These are phyloP conservation scores for Talaromyces liani DNA, from an alignment of 495 filamentous ascomycete species.

Conservation along the genomic window DNA sequence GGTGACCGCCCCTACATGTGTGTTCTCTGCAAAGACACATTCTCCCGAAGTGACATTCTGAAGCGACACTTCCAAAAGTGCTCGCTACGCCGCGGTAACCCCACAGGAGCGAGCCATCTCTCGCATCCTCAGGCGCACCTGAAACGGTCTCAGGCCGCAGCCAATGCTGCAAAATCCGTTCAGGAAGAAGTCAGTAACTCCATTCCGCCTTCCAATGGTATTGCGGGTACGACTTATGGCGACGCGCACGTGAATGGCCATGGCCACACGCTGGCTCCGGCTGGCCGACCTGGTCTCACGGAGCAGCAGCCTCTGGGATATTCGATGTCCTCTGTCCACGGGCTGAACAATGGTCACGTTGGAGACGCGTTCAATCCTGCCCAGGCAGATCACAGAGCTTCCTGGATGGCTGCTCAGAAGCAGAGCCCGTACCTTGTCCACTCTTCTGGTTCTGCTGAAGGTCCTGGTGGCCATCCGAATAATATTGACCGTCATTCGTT, in stretches of 20 bases:
- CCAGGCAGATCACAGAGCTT: conserved; percentile 32
- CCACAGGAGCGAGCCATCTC: conserved; percentile 83
- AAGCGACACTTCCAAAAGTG: conserved; percentile 99
- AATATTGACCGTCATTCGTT: conserved; percentile 39
- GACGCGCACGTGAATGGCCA: conserved; percentile 40
- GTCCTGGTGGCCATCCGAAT: conserved; percentile 33
- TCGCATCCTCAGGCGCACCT: conserved; percentile 84
- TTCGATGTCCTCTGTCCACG: conserved; percentile 39
- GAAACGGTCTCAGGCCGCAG: conserved; percentile 60
- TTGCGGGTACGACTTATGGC: conserved; percentile 37
- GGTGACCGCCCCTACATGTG: conserved; percentile 97
- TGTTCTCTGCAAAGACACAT: conserved; percentile 94
- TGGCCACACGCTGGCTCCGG: conserved; percentile 31
- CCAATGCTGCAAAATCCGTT: conserved; percentile 46
- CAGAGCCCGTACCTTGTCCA: conserved; percentile 43
- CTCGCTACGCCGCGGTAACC: conserved; percentile 89
- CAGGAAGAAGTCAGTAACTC: conserved; percentile 43
- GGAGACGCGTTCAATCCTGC: conserved; percentile 32
- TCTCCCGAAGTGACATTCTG: conserved; percentile 94
- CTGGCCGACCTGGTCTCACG: conserved; percentile 28
- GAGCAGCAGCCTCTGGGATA: conserved; percentile 41
- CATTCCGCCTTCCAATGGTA: conserved; percentile 35
- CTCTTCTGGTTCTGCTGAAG: conserved; percentile 23
- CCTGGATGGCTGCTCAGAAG: conserved; percentile 41
- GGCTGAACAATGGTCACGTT: conserved; percentile 36